phyloP scores from a whole-genome alignment of 2,329 filamentous ascomycete genomes.

The Fusarium chlamydosporum region DNA sequence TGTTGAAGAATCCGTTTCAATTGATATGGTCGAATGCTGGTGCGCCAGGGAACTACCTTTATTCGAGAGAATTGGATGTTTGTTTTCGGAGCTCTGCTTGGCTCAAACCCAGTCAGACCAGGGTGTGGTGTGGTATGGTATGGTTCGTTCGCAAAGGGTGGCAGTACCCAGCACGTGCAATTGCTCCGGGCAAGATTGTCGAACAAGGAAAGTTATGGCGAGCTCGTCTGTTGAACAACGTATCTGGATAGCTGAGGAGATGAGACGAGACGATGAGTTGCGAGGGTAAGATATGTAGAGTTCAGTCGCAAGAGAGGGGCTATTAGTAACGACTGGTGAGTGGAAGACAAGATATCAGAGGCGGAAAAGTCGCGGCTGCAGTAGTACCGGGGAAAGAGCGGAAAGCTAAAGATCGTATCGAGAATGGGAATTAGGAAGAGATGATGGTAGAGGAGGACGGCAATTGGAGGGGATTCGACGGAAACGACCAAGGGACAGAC shows the following conservation, averaged over 20 bases:
- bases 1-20: slow-evolving; percentile 37
- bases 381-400: slow-evolving; percentile 5
- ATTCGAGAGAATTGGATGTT: slow-evolving; percentile 31
- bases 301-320: slow-evolving; percentile 33
- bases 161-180: slow-evolving; percentile 35
- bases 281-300: slow-evolving; percentile 22
- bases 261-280: slow-evolving; percentile 13
- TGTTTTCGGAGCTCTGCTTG: slow-evolving; percentile 39
- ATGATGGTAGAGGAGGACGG: slow-evolving; percentile 32
- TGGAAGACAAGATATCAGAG: slow-evolving; percentile 13
- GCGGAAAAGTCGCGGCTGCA: slow-evolving; percentile 35
- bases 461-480: slow-evolving; percentile 45
- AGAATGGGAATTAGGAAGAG: slow-evolving; percentile 26
- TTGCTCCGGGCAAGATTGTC: slow-evolving; percentile 40
- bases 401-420: slow-evolving; percentile 39
- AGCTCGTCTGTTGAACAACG: slow-evolving; percentile 6
- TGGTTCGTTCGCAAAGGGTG: slow-evolving; percentile 9
- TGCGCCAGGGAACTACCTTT: slow-evolving; percentile 35
- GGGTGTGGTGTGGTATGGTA: slow-evolving; percentile 17
- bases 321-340: slow-evolving; percentile 26
- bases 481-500: slow-evolving; percentile 48
- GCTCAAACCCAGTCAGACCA: slow-evolving; percentile 30
- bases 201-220: slow-evolving; percentile 17
- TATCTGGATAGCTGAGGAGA: slow-evolving; percentile 22
- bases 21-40: slow-evolving; percentile 24